These are phyloP conservation scores for Hura crepitans DNA, from an alignment of 441 rosid genomes.

Conservation along the genomic window DNA sequence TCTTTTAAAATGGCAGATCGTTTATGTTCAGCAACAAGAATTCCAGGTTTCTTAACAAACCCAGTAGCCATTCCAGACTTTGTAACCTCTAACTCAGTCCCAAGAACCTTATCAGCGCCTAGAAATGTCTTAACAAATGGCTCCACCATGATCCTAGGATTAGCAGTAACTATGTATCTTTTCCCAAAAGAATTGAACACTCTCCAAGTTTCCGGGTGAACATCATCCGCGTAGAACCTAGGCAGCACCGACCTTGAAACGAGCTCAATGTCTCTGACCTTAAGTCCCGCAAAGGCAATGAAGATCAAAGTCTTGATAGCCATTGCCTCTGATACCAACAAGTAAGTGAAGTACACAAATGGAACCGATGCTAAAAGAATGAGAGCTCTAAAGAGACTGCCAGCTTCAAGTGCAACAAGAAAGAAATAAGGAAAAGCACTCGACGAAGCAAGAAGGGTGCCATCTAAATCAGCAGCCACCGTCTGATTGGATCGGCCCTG, in stretches of 20 bases:
- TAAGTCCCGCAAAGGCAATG: conserved; percentile 66
- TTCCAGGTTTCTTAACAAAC: conserved; percentile 55
- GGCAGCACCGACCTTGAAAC: conserved; percentile 79
- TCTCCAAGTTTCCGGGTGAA: conserved; percentile 73
- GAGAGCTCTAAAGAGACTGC: conserved; percentile 65
- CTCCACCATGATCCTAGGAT: conserved; percentile 77
- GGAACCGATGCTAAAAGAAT: conserved; percentile 62
- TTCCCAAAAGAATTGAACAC: conserved; percentile 76
- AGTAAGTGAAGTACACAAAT: conserved; percentile 53
- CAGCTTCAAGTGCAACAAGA: conserved; percentile 87
- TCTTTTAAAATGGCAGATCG: conserved; percentile 58
- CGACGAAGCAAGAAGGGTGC: conserved; percentile 69
- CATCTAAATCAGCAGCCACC: conserved; percentile 76
- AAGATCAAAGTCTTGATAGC: conserved; percentile 62
- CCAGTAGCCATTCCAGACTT: conserved; percentile 78
- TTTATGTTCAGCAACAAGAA: conserved; percentile 59
- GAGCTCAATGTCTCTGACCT: conserved; percentile 60
- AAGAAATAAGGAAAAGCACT: conserved; percentile 81
- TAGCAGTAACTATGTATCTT: conserved; percentile 65
- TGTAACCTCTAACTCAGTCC: conserved; percentile 64
- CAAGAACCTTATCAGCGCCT: conserved; percentile 79
- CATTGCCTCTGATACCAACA: conserved; percentile 59
- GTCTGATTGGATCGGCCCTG: conserved; percentile 65
- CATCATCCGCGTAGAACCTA: conserved; percentile 76
- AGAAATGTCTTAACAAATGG: conserved; percentile 64